phyloP scores from a whole-genome alignment of 2,329 filamentous ascomycete species.

The Colletotrichum abscissum region DNA sequence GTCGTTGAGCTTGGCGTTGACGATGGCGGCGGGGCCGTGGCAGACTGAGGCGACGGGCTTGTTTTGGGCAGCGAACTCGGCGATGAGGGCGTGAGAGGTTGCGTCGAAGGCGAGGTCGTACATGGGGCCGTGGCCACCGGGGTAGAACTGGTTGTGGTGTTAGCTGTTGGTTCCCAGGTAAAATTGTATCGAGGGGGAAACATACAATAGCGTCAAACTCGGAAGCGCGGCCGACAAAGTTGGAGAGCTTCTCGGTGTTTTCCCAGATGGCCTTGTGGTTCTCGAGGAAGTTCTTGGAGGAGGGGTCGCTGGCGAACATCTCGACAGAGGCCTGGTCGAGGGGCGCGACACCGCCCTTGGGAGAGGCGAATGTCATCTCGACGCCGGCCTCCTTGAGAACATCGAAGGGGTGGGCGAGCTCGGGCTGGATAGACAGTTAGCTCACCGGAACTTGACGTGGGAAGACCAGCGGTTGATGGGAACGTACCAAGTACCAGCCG shows the following conservation, averaged over 20 bases:
- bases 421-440: conserved; percentile 53
- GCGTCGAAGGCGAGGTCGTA: conserved; percentile 71
- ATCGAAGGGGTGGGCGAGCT: conserved; percentile 74
- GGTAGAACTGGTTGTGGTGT: conserved; percentile 53
- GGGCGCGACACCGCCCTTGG: conserved; percentile 70
- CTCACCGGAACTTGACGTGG: too few species aligned
- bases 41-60: conserved; percentile 76
- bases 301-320: conserved; percentile 62
- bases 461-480: too few species aligned
- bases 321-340: conserved; percentile 70
- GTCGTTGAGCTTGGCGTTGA: conserved; percentile 63
- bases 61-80: conserved; percentile 69
- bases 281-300: conserved; percentile 65
- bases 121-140: conserved; percentile 73
- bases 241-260: conserved; percentile 67
- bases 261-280: conserved; percentile 71
- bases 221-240: conserved; percentile 64
- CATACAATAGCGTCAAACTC: conserved; percentile 69
- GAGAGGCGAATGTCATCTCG: conserved; percentile 69
- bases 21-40: conserved; percentile 74
- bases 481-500: conserved; percentile 76
- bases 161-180: not conserved
- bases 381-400: conserved; percentile 62
- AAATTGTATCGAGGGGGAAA: not conserved
- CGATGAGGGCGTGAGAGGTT: conserved; percentile 68